Evolutionary conservation across 768 basidiomycete genomes (phyloP).

Genomic region (Boletus speciosus): DNA sequence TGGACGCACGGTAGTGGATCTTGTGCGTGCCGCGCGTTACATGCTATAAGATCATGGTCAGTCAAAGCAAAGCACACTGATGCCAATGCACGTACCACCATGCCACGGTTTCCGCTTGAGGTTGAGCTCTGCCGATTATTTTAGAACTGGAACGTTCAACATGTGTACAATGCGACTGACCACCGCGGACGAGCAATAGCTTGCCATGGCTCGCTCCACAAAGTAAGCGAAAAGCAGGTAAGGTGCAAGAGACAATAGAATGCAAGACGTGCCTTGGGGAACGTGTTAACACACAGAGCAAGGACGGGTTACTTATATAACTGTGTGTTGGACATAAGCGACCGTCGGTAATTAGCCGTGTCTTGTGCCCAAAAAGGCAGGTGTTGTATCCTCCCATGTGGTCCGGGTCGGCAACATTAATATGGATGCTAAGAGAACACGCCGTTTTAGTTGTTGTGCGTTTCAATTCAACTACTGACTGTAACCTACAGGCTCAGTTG

Average conservation of each 20-base stretch:
- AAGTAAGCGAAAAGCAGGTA: background rate
- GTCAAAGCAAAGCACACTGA: background rate
- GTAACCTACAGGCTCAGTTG: no score
- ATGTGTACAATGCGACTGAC: constrained; percentile 13
- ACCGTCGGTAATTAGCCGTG: constrained; percentile 4
- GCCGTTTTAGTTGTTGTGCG: background rate
- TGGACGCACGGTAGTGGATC: constrained; percentile 58
- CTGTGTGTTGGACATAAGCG: constrained; percentile 10
- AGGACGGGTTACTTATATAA: constrained; percentile 9
- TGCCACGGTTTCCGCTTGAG: constrained; percentile 16
- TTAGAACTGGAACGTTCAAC: constrained; percentile 4
- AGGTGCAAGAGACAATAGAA: background rate
- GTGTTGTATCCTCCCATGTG: constrained; percentile 26
- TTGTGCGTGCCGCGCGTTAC: constrained; percentile 50
- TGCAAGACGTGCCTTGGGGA: constrained; percentile 2
- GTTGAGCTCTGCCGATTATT: constrained; percentile 20
- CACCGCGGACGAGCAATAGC: constrained; percentile 28
- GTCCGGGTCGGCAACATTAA: constrained; percentile 12
- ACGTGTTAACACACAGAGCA: background rate
- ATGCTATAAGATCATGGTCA: constrained; percentile 17
- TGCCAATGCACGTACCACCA: constrained; percentile 11
- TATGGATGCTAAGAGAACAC: constrained; percentile 14
- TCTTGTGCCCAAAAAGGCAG: constrained; percentile 31
- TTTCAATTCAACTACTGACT: no score
- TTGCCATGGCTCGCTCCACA: constrained; percentile 20